Conservation (phyloP, 225 moss, liverwort and hornwort species). For the Bryum argenteum region DNA sequence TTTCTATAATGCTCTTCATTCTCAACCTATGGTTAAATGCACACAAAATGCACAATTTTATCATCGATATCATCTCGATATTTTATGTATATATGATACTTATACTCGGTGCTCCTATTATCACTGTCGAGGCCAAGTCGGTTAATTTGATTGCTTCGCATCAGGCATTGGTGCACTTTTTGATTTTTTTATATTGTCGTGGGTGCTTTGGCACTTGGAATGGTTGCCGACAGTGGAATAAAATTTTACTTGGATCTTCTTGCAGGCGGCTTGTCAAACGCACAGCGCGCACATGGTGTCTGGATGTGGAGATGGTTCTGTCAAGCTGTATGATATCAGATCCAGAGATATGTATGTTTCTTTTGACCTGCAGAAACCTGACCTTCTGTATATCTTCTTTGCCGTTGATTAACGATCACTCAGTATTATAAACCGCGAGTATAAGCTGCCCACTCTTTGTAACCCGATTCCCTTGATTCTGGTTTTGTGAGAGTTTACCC, state of each 20-base stretch:
- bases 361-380: constrained; percentile 1
- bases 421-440: background rate
- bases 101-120: background rate
- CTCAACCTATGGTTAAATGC: background rate
- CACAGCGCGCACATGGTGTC: constrained; percentile 71
- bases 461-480: background rate
- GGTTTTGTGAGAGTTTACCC: constrained; percentile 10
- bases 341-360: constrained; percentile 71
- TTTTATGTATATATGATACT: constrained; percentile 1
- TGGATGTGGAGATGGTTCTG: constrained; percentile 91
- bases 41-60: background rate
- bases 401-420: constrained; percentile 3
- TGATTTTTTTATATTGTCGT: background rate
- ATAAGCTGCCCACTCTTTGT: constrained; percentile 1
- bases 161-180: background rate
- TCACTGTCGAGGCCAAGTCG: background rate
- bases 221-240: background rate
- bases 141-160: constrained; percentile 11
- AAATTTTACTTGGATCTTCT: constrained; percentile 15
- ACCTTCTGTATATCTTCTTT: constrained; percentile 7
- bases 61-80: background rate
- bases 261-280: constrained; percentile 86
- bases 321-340: constrained; percentile 81
- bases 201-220: constrained; percentile 19
- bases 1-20: constrained; percentile 21